Base-by-base conservation (phyloP, 345 rosid genomes). In the Syzygium grande region DNA sequence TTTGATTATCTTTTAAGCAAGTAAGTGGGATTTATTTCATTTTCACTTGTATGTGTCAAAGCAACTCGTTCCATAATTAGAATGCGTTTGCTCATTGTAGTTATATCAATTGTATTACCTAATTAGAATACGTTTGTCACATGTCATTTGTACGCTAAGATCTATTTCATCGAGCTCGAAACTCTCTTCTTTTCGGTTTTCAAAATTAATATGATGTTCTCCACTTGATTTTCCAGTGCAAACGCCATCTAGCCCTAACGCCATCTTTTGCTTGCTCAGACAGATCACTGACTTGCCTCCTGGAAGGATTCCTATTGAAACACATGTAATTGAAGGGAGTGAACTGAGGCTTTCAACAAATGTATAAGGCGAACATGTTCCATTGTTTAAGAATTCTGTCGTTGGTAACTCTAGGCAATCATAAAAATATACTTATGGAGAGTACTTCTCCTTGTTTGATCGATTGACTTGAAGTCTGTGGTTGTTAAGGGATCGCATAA, bases 211-310 rank as follows among this genome's bases (percentile, higher is more conserved):
- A 34, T 19, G 46, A 19, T 34, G 38, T 73, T 73, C 46, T 73
- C 5, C 46, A 19, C 49, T 73, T 34, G 80, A 9, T 49, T 84
- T 84, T 84, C 86, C 61, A 11, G 25, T 34, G 80, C 80, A 34
- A 2, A 73, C 19, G 25, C 49, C 80, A 34, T 73, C 23, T 89
- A n/a, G n/a, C 86, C 46, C 80, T 73, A 2, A 73, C 19, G 25
- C 49, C 80, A 34, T 73, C 23, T 89, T 59, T 54, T 52, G 65
- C 43, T 89, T 88, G 21, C 83, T 86, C 41, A 29, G 86, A 91
- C 95, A 95, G 99, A 97, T 98, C 87, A 98, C 96, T 87, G 96
- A 92, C 91, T 90, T 98, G 91, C 99, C 98, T 89, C 95, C 96
- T 46, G 99, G 99, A 91, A 95, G 99, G 90, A 90, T 92, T 88